Conservation (phyloP, 257 asterid genomes). For the Craterostigma plantagineum region DNA sequence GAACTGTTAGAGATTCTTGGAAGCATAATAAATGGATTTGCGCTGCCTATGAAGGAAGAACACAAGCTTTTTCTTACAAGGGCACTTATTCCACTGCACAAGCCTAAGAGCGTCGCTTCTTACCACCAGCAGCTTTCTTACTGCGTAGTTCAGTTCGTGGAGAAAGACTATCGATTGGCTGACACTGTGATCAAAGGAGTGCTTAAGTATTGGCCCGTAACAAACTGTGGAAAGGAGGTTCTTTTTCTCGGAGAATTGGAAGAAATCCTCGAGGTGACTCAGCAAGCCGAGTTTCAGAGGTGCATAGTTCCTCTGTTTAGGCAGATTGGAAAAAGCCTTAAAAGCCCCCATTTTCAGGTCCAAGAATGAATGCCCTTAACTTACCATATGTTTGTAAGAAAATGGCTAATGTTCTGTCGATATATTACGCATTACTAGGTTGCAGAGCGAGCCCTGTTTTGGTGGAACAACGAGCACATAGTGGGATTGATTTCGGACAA, state of each 20-base stretch:
- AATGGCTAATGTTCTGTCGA: background rate
- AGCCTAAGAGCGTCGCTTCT: slow-evolving; percentile 36
- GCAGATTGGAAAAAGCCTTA: slow-evolving; percentile 68
- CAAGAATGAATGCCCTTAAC: no score
- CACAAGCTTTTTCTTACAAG: slow-evolving; percentile 78
- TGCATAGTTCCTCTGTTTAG: slow-evolving; percentile 80
- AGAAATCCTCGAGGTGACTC: slow-evolving; percentile 73
- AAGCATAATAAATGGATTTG: slow-evolving; percentile 72
- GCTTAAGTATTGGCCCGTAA: slow-evolving; percentile 83
- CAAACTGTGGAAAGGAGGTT: slow-evolving; percentile 82
- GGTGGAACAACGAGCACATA: slow-evolving; percentile 95
- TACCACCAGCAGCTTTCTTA: slow-evolving; percentile 76
- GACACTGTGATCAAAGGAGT: slow-evolving; percentile 53
- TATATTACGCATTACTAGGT: slow-evolving; percentile 25
- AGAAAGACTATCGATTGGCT: slow-evolving; percentile 80
- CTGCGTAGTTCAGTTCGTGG: slow-evolving; percentile 60
- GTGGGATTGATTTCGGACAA: slow-evolving; percentile 68
- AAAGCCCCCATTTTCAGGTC: slow-evolving; percentile 93
- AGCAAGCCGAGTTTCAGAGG: slow-evolving; percentile 57
- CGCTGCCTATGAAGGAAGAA: slow-evolving; percentile 92
- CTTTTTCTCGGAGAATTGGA: slow-evolving; percentile 79
- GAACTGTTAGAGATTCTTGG: slow-evolving; percentile 79
- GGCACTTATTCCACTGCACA: slow-evolving; percentile 85
- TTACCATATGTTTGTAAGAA: background rate
- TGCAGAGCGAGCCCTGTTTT: slow-evolving; percentile 90